Conservation (phyloP, 768 basidiomycete species). For the Coprinopsis strossmayeri region DNA sequence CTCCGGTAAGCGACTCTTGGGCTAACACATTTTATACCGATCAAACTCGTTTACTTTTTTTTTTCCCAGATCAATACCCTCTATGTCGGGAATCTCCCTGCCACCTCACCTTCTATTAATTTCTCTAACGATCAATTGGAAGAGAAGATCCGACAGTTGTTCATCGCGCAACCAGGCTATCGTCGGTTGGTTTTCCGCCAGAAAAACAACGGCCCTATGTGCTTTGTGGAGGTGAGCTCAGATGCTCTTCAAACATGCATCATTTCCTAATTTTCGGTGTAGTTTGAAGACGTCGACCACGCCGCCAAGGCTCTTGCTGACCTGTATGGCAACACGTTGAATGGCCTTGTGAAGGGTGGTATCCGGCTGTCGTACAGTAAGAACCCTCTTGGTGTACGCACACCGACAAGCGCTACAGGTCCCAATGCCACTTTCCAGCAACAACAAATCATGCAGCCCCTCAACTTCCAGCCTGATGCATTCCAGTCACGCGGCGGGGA, state of each 20-base stretch:
- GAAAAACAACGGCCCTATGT: constrained; percentile 98
- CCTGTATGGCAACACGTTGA: constrained; percentile 85
- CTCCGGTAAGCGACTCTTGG: constrained; percentile 55
- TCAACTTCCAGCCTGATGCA: constrained; percentile 20
- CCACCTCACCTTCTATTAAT: constrained; percentile 62
- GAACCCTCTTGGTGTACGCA: constrained; percentile 92
- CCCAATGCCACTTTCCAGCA: constrained; percentile 35
- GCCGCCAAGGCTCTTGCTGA: constrained; percentile 87
- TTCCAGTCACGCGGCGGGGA: constrained; percentile 11
- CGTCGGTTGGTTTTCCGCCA: constrained; percentile 92
- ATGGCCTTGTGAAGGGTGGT: constrained; percentile 90
- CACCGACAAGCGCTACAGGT: constrained; percentile 55
- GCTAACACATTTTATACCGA: too few relatives aligned
- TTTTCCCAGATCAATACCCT: constrained; percentile 79
- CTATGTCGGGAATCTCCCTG: constrained; percentile 98
- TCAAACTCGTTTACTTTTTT: constrained; percentile 12
- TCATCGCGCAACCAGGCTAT: constrained; percentile 75
- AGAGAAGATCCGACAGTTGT: constrained; percentile 78
- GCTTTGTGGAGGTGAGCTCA: constrained; percentile 84
- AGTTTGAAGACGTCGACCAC: constrained; percentile 87
- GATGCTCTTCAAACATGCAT: background rate
- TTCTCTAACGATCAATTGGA: constrained; percentile 80
- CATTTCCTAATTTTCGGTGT: constrained; percentile 13
- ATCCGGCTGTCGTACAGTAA: constrained; percentile 97
- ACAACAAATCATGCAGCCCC: constrained; percentile 28